These are phyloP conservation scores for Lipomyces kockii DNA, from an alignment of 805 yeast genomes.

Conservation along the genomic window DNA sequence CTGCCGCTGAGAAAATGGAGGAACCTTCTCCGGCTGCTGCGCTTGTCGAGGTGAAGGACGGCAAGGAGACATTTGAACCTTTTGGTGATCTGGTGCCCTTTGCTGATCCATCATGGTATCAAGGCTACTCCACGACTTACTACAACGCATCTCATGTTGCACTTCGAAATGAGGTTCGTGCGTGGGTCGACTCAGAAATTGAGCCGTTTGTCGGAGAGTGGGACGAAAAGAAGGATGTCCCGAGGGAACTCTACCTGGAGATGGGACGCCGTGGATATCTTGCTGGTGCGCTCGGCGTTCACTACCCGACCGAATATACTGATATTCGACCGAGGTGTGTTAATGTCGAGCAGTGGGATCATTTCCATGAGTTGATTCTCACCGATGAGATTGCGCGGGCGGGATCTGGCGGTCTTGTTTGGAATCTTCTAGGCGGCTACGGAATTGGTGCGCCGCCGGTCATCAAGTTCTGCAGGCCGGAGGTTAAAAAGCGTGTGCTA, in stretches of 20 bases:
- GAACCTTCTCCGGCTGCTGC: constrained; percentile 12
- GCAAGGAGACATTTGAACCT: constrained; percentile 25
- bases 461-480: constrained; percentile 44
- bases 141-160: constrained; percentile 50
- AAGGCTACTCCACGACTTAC: constrained; percentile 48
- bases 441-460: constrained; percentile 51
- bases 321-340: constrained; percentile 46
- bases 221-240: constrained; percentile 49
- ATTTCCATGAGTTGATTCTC: constrained; percentile 49
- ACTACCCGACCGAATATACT: constrained; percentile 48
- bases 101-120: constrained; percentile 50
- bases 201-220: constrained; percentile 51
- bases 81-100: constrained; percentile 46
- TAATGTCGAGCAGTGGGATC: constrained; percentile 48
- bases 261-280: constrained; percentile 50
- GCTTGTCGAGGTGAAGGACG: constrained; percentile 1
- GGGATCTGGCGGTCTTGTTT: constrained; percentile 50
- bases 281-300: constrained; percentile 48
- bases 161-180: constrained; percentile 49
- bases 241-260: constrained; percentile 38
- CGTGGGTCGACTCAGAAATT: constrained; percentile 47
- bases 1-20: constrained; percentile 16
- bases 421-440: constrained; percentile 51
- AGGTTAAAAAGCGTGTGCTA: constrained; percentile 45
- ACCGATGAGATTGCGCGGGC: constrained; percentile 48